phyloP scores from a whole-genome alignment of 108 stramenopile species.

The Cyclotella baltica region DNA sequence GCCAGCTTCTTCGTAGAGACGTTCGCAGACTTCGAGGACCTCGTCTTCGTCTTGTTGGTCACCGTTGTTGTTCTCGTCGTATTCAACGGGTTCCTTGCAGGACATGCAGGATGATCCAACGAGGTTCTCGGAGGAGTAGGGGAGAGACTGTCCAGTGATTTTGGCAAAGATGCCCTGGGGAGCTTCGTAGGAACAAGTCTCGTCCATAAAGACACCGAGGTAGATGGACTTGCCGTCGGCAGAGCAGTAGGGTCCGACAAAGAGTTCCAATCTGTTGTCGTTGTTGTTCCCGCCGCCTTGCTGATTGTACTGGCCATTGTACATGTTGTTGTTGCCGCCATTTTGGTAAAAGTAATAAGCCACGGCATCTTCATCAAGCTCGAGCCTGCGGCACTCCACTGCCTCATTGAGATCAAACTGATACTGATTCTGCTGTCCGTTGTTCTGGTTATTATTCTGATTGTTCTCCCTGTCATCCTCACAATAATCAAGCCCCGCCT shows the following conservation, averaged over 20 bases:
- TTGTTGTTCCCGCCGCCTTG: slow-evolving; percentile 5
- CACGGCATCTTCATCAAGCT: slow-evolving; percentile 32
- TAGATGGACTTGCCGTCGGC: slow-evolving; percentile 71
- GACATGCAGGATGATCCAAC: slow-evolving; percentile 69
- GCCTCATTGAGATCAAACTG: slow-evolving; percentile 41
- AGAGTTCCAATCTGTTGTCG: slow-evolving; percentile 51
- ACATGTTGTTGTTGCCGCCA: slow-evolving; percentile 47
- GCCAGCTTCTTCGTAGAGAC: slow-evolving; percentile 66
- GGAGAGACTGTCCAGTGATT: slow-evolving; percentile 64
- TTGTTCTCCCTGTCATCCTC: slow-evolving; percentile 65
- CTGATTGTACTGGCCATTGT: slow-evolving; percentile 42
- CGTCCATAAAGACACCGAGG: slow-evolving; percentile 80
- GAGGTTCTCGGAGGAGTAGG: slow-evolving; percentile 64
- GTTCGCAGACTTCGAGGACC: slow-evolving; percentile 67
- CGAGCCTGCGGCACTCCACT: slow-evolving; percentile 38
- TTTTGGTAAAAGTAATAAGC: slow-evolving; percentile 31
- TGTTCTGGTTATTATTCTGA: slow-evolving; percentile 40
- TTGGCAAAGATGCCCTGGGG: slow-evolving; percentile 61
- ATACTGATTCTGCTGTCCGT: slow-evolving; percentile 13
- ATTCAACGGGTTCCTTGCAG: slow-evolving; percentile 59
- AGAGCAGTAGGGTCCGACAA: slow-evolving; percentile 80
- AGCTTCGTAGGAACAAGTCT: slow-evolving; percentile 66
- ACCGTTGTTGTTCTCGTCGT: slow-evolving; percentile 52
- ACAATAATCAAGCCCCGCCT: slow-evolving; percentile 58
- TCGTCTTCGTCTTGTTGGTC: slow-evolving; percentile 51